Conservation (phyloP, 495 filamentous ascomycete species). For the Podospora conica region DNA sequence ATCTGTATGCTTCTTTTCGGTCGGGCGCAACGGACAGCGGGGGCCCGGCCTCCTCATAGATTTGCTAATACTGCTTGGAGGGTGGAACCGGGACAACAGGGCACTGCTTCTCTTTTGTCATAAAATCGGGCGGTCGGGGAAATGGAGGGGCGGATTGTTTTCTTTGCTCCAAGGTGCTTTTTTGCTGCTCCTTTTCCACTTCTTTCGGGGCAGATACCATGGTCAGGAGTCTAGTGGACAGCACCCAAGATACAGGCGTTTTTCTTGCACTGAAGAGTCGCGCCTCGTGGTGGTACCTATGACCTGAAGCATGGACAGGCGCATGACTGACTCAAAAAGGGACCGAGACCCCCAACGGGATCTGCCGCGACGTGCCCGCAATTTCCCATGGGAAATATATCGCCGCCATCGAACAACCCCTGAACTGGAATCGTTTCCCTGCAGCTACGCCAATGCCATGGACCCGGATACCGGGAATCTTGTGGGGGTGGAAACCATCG, state of each 20-base stretch:
- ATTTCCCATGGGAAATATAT: neutral
- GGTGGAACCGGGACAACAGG: neutral
- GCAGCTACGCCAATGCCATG: neutral
- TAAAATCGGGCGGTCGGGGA: neutral
- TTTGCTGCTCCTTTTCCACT: neutral
- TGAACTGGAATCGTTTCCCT: neutral
- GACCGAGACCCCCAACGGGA: neutral
- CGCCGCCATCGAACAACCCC: too few species aligned
- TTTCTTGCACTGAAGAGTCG: neutral
- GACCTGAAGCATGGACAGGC: too few species aligned
- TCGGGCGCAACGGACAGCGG: neutral
- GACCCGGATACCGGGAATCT: neutral
- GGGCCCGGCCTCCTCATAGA: neutral
- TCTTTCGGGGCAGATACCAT: neutral
- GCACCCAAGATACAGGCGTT: neutral
- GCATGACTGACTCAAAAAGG: neutral
- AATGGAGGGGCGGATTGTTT: neutral
- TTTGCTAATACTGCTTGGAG: neutral
- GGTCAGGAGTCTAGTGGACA: neutral
- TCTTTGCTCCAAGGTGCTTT: neutral
- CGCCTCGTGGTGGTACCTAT: neutral
- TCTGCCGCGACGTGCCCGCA: neutral
- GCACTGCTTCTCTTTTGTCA: neutral
- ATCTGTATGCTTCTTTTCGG: neutral
- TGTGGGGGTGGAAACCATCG: neutral